These are phyloP conservation scores for Elymus sibiricus DNA, from an alignment of 176 grass and related monocot species.

Conservation along the genomic window DNA sequence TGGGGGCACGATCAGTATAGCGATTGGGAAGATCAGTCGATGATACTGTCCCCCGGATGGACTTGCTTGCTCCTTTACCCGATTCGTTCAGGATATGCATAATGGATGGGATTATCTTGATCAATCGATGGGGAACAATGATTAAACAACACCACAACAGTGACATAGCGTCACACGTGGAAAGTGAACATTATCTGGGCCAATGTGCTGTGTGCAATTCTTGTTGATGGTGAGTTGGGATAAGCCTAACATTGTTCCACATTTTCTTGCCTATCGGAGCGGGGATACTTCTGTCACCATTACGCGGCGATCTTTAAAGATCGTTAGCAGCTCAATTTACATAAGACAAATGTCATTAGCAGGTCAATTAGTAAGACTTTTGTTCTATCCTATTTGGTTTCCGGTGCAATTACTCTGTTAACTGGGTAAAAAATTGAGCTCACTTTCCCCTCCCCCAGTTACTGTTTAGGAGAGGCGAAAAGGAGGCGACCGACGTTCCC, in stretches of 20 bases:
- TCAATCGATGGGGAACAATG: neutral
- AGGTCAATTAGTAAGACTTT: neutral
- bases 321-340: neutral
- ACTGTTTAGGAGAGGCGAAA: no score
- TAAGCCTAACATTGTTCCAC: neutral
- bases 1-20: neutral
- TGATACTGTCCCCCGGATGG: slow-evolving; percentile 22
- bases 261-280: neutral
- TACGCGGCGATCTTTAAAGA: neutral
- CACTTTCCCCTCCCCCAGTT: no score
- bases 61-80: neutral
- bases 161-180: neutral
- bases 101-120: neutral
- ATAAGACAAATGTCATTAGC: no score
- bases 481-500: no score
- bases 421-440: neutral
- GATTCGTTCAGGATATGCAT: slow-evolving; percentile 27
- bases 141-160: neutral
- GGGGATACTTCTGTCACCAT: neutral
- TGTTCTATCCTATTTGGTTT: neutral
- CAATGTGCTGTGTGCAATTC: neutral
- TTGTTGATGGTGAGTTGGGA: neutral
- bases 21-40: neutral
- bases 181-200: slow-evolving; percentile 27
- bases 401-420: neutral